Evolutionary conservation across 2,329 filamentous ascomycete genomes (phyloP).

Genomic region (Trichoderma citrinoviride): DNA sequence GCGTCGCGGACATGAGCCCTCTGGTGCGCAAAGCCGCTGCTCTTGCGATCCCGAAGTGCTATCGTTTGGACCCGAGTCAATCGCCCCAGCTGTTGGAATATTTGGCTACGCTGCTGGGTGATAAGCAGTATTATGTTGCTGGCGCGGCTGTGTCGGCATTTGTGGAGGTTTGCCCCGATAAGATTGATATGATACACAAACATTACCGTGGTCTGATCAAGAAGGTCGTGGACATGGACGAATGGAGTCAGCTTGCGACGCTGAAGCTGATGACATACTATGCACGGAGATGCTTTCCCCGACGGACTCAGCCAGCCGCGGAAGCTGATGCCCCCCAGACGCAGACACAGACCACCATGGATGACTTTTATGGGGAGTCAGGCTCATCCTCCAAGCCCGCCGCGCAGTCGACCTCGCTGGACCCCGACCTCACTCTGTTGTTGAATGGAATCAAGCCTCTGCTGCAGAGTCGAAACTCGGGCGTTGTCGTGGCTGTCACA

Average conservation of each 20-base stretch:
- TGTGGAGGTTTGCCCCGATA: constrained; percentile 81
- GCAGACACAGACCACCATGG: constrained; percentile 39
- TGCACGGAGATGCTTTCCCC: constrained; percentile 82
- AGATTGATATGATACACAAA: constrained; percentile 83
- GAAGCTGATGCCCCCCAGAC: constrained; percentile 22
- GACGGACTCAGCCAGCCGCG: constrained; percentile 58
- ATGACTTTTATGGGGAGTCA: constrained; percentile 78
- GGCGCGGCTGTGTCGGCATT: constrained; percentile 90
- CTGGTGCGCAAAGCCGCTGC: constrained; percentile 91
- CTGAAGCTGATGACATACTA: constrained; percentile 81
- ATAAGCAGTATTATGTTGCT: constrained; percentile 95
- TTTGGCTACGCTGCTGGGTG: constrained; percentile 72
- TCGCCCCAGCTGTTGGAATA: constrained; percentile 83
- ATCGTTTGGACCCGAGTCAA: constrained; percentile 82
- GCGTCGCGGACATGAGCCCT: constrained; percentile 89
- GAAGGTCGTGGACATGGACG: constrained; percentile 97
- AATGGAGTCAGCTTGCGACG: constrained; percentile 90
- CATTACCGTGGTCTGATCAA: constrained; percentile 82
- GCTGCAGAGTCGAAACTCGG: constrained; percentile 87
- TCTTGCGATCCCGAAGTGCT: constrained; percentile 92
- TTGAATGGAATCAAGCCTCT: constrained; percentile 79
- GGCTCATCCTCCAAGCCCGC: constrained; percentile 41
- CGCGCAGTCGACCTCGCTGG: constrained; percentile 55
- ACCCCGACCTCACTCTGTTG: constrained; percentile 79
- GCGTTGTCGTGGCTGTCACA: constrained; percentile 83